Conservation (phyloP, 768 basidiomycete genomes). For the Lactarius tabidus region DNA sequence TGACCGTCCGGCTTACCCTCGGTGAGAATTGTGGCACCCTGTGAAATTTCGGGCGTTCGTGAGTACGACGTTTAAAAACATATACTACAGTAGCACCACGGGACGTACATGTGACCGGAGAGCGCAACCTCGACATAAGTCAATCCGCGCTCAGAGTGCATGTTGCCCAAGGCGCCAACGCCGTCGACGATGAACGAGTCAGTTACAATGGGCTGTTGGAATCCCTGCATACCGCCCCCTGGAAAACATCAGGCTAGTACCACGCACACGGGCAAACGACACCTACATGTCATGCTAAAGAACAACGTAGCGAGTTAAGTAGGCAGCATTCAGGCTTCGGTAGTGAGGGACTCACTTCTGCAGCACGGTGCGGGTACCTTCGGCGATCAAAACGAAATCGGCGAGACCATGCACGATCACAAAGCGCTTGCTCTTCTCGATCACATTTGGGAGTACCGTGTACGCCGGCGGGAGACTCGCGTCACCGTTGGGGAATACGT, state of each 20-base stretch:
- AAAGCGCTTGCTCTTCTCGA: conserved; percentile 65
- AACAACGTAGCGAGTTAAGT: not conserved
- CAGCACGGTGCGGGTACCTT: conserved; percentile 45
- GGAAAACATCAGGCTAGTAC: conserved; percentile 29
- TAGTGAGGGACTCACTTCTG: conserved; percentile 34
- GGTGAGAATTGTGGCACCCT: conserved; percentile 71
- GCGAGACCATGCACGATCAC: conserved; percentile 72
- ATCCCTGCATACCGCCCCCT: conserved; percentile 65
- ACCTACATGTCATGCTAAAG: conserved; percentile 23
- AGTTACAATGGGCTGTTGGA: conserved; percentile 61
- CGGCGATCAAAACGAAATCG: conserved; percentile 69
- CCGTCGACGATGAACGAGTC: conserved; percentile 72
- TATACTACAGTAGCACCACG: not conserved
- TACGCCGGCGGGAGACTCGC: conserved; percentile 56
- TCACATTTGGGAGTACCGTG: conserved; percentile 66
- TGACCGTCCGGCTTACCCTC: conserved; percentile 37
- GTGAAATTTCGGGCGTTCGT: not conserved
- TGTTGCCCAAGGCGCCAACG: conserved; percentile 62
- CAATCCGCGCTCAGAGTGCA: conserved; percentile 63
- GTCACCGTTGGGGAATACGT: conserved; percentile 63
- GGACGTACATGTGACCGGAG: conserved; percentile 66
- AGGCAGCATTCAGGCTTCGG: not conserved
- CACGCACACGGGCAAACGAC: not conserved
- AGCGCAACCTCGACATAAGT: conserved; percentile 64
- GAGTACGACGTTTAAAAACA: not conserved